phyloP scores from a whole-genome alignment of 306 rosid genomes.

The Arachis hypogaea region DNA sequence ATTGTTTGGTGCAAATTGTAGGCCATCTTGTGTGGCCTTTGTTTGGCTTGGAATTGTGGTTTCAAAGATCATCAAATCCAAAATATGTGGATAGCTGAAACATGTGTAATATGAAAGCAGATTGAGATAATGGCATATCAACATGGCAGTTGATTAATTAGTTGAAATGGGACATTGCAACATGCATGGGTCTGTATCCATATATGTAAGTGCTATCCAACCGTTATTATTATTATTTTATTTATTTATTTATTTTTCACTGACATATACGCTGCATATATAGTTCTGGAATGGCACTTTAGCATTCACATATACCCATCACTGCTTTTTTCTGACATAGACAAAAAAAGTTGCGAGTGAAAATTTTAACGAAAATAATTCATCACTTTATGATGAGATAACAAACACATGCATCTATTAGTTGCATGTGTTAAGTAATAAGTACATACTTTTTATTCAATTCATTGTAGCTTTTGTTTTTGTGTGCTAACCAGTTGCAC shows the following conservation, averaged over 20 bases:
- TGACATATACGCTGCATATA: slow-evolving; percentile 34
- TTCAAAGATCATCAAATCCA: background rate
- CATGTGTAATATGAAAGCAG: slow-evolving; percentile 38
- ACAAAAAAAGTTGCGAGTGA: background rate
- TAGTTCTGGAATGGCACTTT: background rate
- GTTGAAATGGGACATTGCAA: slow-evolving; percentile 42
- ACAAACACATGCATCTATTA: slow-evolving; percentile 10
- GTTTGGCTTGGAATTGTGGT: too few species aligned
- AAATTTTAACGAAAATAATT: background rate
- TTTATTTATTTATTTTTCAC: slow-evolving; percentile 1
- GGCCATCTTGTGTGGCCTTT: too few species aligned
- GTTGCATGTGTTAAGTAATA: background rate
- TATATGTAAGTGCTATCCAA: slow-evolving; percentile 55
- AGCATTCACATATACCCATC: slow-evolving; percentile 34
- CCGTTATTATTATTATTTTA: slow-evolving; percentile 17
- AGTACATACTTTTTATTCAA: background rate
- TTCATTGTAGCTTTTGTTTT: slow-evolving; percentile 5
- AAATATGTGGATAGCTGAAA: background rate
- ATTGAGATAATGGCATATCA: slow-evolving; percentile 39
- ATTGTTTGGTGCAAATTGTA: too few species aligned
- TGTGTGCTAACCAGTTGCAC: slow-evolving; percentile 16
- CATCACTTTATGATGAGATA: slow-evolving; percentile 12
- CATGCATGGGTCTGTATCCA: slow-evolving; percentile 4
- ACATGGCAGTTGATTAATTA: slow-evolving; percentile 40
- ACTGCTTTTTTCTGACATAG: slow-evolving; percentile 1